Percentiles rank a stretch among this genome's conserved stretches.
Conservation (phyloP, 1,139 yeast genomes). For the Hanseniaspora sp. region DNA sequence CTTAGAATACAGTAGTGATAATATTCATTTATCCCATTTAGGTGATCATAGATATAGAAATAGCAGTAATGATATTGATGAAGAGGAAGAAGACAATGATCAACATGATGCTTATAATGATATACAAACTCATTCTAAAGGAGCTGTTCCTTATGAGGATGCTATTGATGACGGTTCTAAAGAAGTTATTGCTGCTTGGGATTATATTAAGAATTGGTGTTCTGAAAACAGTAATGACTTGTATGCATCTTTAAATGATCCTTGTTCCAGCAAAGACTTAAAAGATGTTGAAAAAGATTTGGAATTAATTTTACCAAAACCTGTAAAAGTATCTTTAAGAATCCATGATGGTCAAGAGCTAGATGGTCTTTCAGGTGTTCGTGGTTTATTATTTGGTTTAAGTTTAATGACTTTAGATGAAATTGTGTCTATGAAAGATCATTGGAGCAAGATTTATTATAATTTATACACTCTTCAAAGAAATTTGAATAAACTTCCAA, state of each 20-base stretch:
- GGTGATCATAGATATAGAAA: constrained; percentile 14
- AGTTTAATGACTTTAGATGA: constrained; percentile 56
- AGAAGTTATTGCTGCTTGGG: constrained; percentile 57
- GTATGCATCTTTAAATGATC: constrained; percentile 46
- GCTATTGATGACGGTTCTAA: constrained; percentile 44
- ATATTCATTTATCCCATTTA: constrained; percentile 18
- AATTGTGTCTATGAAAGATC: constrained; percentile 49
- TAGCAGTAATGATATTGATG: constrained; percentile 19
- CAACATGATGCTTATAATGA: constrained; percentile 14
- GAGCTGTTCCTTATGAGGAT: constrained; percentile 14
- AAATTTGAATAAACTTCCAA: constrained; percentile 37
- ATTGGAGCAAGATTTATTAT: constrained; percentile 56
- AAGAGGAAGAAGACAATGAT: constrained; percentile 11
- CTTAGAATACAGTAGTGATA: constrained; percentile 15
- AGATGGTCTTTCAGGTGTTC: constrained; percentile 40
- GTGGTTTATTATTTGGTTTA: constrained; percentile 55
- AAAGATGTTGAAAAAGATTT: constrained; percentile 56
- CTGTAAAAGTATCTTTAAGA: constrained; percentile 48
- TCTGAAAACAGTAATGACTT: constrained; percentile 45
- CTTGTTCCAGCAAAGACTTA: constrained; percentile 54
- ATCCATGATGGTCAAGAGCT: constrained; percentile 61
- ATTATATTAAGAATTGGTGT: constrained; percentile 56
- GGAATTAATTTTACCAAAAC: constrained; percentile 44
- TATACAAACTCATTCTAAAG: constrained; percentile 12
- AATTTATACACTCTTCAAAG: constrained; percentile 31